Conservation (phyloP, 1,139 yeast species). For the Saccharomyces pastorianus region DNA sequence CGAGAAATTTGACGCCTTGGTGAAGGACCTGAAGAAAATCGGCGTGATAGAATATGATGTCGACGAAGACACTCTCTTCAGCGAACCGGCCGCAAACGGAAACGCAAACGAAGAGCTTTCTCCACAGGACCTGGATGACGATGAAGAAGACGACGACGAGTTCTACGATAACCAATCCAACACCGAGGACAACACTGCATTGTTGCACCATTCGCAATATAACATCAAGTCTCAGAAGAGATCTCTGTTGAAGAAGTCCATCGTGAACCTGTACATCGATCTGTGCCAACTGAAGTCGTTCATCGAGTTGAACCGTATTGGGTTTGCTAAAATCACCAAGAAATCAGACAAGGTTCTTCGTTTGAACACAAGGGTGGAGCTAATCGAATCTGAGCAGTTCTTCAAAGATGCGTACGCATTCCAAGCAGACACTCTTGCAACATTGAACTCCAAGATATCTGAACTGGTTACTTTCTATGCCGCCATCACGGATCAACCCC, state of each 20-base stretch:
- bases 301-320: constrained; percentile 59
- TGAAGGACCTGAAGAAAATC: constrained; percentile 37
- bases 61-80: constrained; percentile 1
- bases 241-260: constrained; percentile 48
- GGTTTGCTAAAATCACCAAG: constrained; percentile 59
- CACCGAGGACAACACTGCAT: constrained; percentile 33
- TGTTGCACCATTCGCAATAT: constrained; percentile 33
- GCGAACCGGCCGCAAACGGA: background rate
- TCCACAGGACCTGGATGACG: constrained; percentile 18
- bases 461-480: constrained; percentile 43
- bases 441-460: constrained; percentile 42
- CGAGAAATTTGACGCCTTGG: constrained; percentile 43
- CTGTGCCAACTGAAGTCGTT: constrained; percentile 58
- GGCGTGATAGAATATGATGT: constrained; percentile 10
- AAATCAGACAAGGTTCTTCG: constrained; percentile 60
- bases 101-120: background rate
- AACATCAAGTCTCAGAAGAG: constrained; percentile 35
- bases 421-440: constrained; percentile 36
- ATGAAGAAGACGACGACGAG: constrained; percentile 24
- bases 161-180: constrained; percentile 30
- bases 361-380: constrained; percentile 40
- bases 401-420: constrained; percentile 42
- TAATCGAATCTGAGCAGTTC: constrained; percentile 38
- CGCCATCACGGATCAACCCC: constrained; percentile 31
- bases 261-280: constrained; percentile 50